phyloP scores from a whole-genome alignment of 257 asterid genomes.

The Solanum peruvianum region DNA sequence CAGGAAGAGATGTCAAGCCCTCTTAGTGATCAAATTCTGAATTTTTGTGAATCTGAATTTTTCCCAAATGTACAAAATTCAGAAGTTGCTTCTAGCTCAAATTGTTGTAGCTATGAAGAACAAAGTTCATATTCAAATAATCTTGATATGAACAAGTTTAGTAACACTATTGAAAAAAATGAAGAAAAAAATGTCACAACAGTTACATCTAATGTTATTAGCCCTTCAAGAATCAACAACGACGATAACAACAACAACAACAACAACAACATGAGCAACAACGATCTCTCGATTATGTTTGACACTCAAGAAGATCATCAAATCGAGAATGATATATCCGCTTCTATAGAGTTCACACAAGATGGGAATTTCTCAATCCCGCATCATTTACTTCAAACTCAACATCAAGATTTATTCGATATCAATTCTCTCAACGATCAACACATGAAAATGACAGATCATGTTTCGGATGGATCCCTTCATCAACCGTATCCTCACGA shows the following conservation, averaged over 20 bases:
- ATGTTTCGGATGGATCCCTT: background rate
- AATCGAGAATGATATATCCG: constrained; percentile 61
- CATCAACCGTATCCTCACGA: background rate
- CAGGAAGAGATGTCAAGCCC: constrained; percentile 81
- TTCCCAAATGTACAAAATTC: constrained; percentile 59
- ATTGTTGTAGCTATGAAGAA: constrained; percentile 45
- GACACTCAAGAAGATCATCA: constrained; percentile 29
- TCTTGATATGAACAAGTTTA: constrained; percentile 27
- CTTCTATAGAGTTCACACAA: constrained; percentile 58
- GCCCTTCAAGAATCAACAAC: constrained; percentile 3
- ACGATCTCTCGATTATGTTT: constrained; percentile 25
- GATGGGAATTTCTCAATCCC: constrained; percentile 33
- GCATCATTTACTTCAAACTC: constrained; percentile 3
- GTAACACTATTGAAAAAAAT: background rate
- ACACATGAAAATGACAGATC: constrained; percentile 1
- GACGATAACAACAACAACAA: background rate
- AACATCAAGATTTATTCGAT: background rate
- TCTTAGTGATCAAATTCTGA: constrained; percentile 52
- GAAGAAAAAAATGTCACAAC: background rate
- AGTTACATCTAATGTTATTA: background rate
- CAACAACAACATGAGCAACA: background rate
- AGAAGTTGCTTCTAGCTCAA: constrained; percentile 67
- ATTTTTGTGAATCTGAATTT: constrained; percentile 60
- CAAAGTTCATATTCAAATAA: constrained; percentile 28
- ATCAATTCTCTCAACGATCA: constrained; percentile 16